These are phyloP conservation scores for Rhizopus delemar DNA, from an alignment of 371 early-diverging fungal genomes.

Conservation along the genomic window DNA sequence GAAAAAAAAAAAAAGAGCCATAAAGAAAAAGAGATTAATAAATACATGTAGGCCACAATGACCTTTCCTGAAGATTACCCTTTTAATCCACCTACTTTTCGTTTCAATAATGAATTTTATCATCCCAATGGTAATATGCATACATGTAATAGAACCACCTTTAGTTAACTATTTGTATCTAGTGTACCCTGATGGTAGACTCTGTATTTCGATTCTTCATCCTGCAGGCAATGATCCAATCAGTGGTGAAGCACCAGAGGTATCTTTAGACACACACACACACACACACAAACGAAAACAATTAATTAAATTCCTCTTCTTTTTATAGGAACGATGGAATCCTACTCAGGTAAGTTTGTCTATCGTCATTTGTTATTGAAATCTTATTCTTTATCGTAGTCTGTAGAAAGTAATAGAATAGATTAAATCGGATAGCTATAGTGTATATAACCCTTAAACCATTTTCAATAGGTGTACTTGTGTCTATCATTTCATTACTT, in stretches of 20 bases:
- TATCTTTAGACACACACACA: slow-evolving; percentile 13
- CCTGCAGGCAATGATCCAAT: slow-evolving; percentile 77
- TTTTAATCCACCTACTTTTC: slow-evolving; percentile 78
- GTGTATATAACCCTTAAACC: no score
- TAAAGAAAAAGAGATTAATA: not conserved
- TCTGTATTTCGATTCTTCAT: slow-evolving; percentile 87
- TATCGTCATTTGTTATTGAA: not conserved
- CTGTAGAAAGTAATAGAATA: slow-evolving; percentile 47
- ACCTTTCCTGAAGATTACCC: slow-evolving; percentile 59
- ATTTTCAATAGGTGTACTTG: slow-evolving; percentile 63
- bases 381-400: slow-evolving; percentile 19
- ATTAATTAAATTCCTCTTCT: not conserved
- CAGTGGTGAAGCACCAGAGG: slow-evolving; percentile 84
- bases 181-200: slow-evolving; percentile 76
- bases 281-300: not conserved
- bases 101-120: slow-evolving; percentile 76
- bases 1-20: not conserved
- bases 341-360: slow-evolving; percentile 75
- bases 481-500: slow-evolving; percentile 88
- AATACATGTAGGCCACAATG: slow-evolving; percentile 51
- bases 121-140: slow-evolving; percentile 66
- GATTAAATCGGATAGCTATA: not conserved
- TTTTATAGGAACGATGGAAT: slow-evolving; percentile 81
- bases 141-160: not conserved
- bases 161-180: not conserved